Evolutionary conservation across 2,329 filamentous ascomycete species (phyloP), one percentile per base, ranked within the genome.

Genomic region (Fusarium sp.): DNA sequence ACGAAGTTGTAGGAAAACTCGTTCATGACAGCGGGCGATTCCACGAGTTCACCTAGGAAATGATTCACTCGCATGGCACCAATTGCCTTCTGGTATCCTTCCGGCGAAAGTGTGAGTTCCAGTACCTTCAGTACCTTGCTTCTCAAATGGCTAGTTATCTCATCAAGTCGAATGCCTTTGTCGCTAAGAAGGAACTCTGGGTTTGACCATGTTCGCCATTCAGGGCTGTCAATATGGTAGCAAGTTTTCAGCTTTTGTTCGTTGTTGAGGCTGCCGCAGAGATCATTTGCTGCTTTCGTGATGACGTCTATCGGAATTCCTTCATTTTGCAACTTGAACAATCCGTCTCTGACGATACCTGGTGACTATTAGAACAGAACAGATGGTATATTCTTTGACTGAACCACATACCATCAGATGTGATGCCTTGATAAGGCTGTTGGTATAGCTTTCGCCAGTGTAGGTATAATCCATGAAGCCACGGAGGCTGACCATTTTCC

Each of bases 1-100:
- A 88, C 86, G 60, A 93, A 90, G 77, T 93, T 93, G 83, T 94
- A 94, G 2, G 88, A 91, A 78, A 85, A 87, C 75, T 92, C 86
- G 78, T 93, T 93, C 85, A 91, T 88, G 51, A 94, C 85, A 7
- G 79, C 76, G 0, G 86, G 83, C 0, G 87, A 83, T 32, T 86
- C 73, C 48, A 91, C 88, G 0, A 93, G 82, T 60, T 91, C 84
- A 43, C 91, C 91, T 0, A 94, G 83, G 77, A 93, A 93, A 55
- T 89, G 87, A 76, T 94, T 93, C 74, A 92, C 87, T 57, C 87
- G 87, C 89, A 92, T 93, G 1, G 90, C 90, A 0, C 81, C 83
- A 3, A 89, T 56, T 10, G 90, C 90, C 72, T 94, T 93, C 19
- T 83, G 76, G 77, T 92, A 94, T 15, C 91, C 91, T 73, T 91